Percentiles rank a stretch among this genome's conserved stretches.
phyloP scores from a whole-genome alignment of 108 stramenopile species.

The Nitzschia palea region DNA sequence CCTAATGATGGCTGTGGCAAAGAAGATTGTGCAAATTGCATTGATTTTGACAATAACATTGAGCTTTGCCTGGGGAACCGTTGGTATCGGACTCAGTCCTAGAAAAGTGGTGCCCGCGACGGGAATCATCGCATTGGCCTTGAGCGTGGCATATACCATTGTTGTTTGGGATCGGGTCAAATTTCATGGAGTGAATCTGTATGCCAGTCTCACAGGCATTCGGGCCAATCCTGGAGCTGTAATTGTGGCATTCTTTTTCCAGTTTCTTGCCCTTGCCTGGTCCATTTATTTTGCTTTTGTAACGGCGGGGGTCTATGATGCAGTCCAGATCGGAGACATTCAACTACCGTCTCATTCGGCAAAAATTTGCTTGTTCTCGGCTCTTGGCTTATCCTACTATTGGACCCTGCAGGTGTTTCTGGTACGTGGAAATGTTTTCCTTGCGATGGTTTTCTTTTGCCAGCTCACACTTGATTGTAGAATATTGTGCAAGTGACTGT shows the following conservation, averaged over 20 bases:
- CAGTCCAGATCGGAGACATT: conserved; percentile 55
- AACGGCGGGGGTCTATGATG: conserved; percentile 75
- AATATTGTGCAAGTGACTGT: conserved; percentile 86
- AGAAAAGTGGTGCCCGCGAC: conserved; percentile 79
- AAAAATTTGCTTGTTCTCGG: conserved; percentile 30
- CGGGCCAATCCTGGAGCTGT: conserved; percentile 63
- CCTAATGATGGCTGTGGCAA: conserved; percentile 72
- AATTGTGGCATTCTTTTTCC: conserved; percentile 65
- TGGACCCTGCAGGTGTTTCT: conserved; percentile 83
- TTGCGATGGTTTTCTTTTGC: not conserved
- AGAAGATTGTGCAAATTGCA: conserved; percentile 70
- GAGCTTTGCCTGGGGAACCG: conserved; percentile 83
- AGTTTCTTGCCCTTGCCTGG: conserved; percentile 65
- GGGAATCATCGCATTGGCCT: conserved; percentile 73
- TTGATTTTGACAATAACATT: conserved; percentile 69
- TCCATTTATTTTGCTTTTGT: conserved; percentile 74
- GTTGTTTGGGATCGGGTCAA: conserved; percentile 82
- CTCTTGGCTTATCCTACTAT: conserved; percentile 72
- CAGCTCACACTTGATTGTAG: too few species aligned
- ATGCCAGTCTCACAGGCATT: conserved; percentile 61
- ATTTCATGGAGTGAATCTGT: conserved; percentile 73
- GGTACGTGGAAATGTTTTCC: conserved; percentile 47
- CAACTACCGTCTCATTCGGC: conserved; percentile 21
- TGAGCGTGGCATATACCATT: conserved; percentile 76
- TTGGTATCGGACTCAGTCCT: conserved; percentile 83